These are phyloP conservation scores for Kwoniella dendrophila DNA, from an alignment of 768 basidiomycete species.

Conservation along the genomic window DNA sequence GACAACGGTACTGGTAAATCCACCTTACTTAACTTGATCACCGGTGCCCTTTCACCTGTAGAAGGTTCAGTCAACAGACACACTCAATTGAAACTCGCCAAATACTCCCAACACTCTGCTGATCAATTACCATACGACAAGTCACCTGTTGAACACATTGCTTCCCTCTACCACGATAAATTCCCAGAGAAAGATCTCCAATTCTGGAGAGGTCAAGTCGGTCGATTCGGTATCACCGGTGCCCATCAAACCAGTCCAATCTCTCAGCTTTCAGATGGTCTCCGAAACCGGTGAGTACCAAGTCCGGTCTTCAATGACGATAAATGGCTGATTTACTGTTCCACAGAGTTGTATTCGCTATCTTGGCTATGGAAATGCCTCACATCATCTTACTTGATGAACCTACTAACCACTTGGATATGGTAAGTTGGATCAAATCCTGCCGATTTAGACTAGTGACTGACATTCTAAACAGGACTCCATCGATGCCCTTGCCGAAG, in stretches of 20 bases:
- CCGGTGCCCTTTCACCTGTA: slow-evolving; percentile 72
- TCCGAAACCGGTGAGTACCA: slow-evolving; percentile 88
- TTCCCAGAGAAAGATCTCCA: slow-evolving; percentile 93
- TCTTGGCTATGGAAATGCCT: slow-evolving; percentile 95
- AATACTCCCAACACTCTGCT: slow-evolving; percentile 97
- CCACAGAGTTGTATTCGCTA: slow-evolving; percentile 85
- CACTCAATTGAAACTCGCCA: slow-evolving; percentile 85
- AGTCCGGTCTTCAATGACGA: no score
- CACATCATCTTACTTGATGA: slow-evolving; percentile 75
- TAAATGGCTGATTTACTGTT: neutral
- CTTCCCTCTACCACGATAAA: slow-evolving; percentile 72
- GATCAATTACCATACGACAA: slow-evolving; percentile 96
- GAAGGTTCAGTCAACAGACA: slow-evolving; percentile 90
- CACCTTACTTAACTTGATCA: slow-evolving; percentile 88
- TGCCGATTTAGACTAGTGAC: neutral
- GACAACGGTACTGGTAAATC: slow-evolving; percentile 96
- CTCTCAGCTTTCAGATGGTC: slow-evolving; percentile 89
- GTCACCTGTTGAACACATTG: slow-evolving; percentile 91
- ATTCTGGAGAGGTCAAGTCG: slow-evolving; percentile 93
- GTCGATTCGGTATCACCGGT: slow-evolving; percentile 92
- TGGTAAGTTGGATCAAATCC: slow-evolving; percentile 59
- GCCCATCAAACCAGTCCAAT: slow-evolving; percentile 92
- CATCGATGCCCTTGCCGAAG: slow-evolving; percentile 90
- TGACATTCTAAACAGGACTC: slow-evolving; percentile 63
- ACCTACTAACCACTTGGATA: slow-evolving; percentile 54